Percentiles rank a stretch among this genome's conserved stretches.
Evolutionary conservation across 768 basidiomycete genomes (phyloP).

Genomic region (Podaxis mareebaensis): DNA sequence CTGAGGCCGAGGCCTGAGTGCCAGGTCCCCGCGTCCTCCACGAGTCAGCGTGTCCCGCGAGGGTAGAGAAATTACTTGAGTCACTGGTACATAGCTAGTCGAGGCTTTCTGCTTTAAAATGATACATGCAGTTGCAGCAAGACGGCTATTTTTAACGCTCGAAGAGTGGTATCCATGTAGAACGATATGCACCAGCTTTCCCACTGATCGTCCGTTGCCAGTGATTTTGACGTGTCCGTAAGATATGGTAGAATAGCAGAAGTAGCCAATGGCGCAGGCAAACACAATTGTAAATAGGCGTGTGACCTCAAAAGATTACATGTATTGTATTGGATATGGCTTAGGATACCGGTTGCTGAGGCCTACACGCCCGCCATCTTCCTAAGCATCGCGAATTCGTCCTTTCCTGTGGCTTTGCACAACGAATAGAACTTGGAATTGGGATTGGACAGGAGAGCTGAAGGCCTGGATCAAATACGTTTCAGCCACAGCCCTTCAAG

Average conservation of each 20-base stretch:
- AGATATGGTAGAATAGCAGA: neutral
- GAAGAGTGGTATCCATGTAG: constrained; percentile 2
- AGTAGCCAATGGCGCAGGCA: neutral
- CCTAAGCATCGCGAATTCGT: constrained; percentile 68
- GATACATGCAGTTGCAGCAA: too few species aligned
- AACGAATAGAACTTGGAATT: constrained; percentile 64
- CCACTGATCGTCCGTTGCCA: constrained; percentile 13
- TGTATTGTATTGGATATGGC: constrained; percentile 1
- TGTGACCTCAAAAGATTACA: neutral
- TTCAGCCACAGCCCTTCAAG: neutral
- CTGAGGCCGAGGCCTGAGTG: neutral
- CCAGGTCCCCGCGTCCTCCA: neutral
- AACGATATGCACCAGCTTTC: neutral
- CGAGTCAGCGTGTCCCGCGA: neutral
- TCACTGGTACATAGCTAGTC: neutral
- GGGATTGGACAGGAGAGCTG: constrained; percentile 51
- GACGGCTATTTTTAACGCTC: neutral
- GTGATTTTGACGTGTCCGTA: constrained; percentile 9
- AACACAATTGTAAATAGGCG: neutral
- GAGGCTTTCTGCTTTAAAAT: neutral
- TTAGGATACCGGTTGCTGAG: constrained; percentile 9
- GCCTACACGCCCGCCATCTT: constrained; percentile 56
- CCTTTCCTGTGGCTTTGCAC: constrained; percentile 73
- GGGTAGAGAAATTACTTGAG: neutral
- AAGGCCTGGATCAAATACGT: constrained; percentile 39